A percentile compares a stretch with the other conserved stretches of the same genome.
Evolutionary conservation across 179 eudicot species (phyloP).

Genomic region (Camellia oleifera): DNA sequence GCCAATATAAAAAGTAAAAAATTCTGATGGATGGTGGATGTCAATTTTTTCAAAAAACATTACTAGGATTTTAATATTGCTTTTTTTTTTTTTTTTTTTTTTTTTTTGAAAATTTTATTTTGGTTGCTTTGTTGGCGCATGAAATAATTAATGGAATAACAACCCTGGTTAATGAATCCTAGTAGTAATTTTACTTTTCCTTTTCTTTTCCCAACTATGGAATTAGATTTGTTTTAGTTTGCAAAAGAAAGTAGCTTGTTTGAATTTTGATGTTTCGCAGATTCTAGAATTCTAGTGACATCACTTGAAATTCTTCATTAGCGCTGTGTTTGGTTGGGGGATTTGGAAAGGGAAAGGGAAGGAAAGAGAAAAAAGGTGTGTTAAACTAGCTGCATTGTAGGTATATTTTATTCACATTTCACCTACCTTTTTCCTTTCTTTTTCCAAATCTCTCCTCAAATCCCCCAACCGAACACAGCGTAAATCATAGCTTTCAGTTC

Average conservation of each 20-base stretch:
- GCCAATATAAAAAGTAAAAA: background rate
- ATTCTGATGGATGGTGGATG: slow-evolving; percentile 1
- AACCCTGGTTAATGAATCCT: background rate
- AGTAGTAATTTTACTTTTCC: background rate
- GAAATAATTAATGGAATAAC: background rate
- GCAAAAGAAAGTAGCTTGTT: background rate
- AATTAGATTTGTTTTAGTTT: background rate
- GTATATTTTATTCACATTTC: too few species aligned
- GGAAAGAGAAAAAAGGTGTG: too few species aligned
- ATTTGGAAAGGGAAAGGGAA: too few species aligned
- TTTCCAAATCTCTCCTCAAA: too few species aligned
- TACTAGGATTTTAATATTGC: background rate
- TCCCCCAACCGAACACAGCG: too few species aligned
- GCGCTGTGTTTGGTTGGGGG: too few species aligned
- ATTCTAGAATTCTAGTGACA: background rate
- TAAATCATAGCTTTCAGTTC: background rate
- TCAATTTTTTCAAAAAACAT: background rate
- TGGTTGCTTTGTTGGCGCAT: background rate
- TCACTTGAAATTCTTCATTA: background rate
- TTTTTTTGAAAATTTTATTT: too few species aligned
- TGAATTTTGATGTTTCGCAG: background rate
- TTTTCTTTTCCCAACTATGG: background rate
- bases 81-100: too few species aligned
- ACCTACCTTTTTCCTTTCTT: too few species aligned
- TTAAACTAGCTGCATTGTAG: too few species aligned